A percentile compares a stretch with the other conserved stretches of the same genome.
Conservation (phyloP, 495 filamentous ascomycete species). For the Evansstolkia leycettana region DNA sequence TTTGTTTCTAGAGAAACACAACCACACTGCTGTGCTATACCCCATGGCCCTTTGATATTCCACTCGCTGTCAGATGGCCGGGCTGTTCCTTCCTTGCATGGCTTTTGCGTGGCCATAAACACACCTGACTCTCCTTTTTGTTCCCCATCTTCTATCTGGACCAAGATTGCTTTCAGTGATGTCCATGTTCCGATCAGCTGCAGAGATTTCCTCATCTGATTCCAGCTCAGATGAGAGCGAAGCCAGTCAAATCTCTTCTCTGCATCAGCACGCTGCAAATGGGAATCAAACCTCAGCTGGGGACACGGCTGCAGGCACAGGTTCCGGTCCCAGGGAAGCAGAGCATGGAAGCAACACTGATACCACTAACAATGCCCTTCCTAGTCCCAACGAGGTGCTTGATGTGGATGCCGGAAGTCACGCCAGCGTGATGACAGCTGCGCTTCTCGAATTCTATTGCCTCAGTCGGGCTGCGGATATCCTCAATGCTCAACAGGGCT, state of each 20-base stretch:
- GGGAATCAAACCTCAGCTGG: not conserved
- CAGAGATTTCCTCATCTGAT: slow-evolving; percentile 29
- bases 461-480: slow-evolving; percentile 32
- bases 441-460: slow-evolving; percentile 34
- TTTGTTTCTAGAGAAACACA: too few relatives aligned
- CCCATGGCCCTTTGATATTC: not conserved
- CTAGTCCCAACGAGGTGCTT: slow-evolving; percentile 12
- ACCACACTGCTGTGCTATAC: too few relatives aligned
- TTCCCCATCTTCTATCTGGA: not conserved
- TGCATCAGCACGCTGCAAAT: too few relatives aligned
- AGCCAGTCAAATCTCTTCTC: slow-evolving; percentile 1
- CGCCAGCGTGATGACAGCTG: slow-evolving; percentile 30
- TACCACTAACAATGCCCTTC: slow-evolving; percentile 9
- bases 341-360: not conserved
- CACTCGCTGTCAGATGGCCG: not conserved
- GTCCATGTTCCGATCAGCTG: slow-evolving; percentile 34
- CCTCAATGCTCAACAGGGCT: slow-evolving; percentile 27
- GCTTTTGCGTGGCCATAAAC: not conserved
- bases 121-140: not conserved
- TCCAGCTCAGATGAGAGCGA: slow-evolving; percentile 15
- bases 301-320: not conserved
- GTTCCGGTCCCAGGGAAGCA: not conserved
- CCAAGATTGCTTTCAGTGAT: slow-evolving; percentile 9
- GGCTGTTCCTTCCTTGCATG: not conserved
- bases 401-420: slow-evolving; percentile 23